phyloP scores from a whole-genome alignment of 768 basidiomycete genomes.

The Pilatotrama ljubarskyi region DNA sequence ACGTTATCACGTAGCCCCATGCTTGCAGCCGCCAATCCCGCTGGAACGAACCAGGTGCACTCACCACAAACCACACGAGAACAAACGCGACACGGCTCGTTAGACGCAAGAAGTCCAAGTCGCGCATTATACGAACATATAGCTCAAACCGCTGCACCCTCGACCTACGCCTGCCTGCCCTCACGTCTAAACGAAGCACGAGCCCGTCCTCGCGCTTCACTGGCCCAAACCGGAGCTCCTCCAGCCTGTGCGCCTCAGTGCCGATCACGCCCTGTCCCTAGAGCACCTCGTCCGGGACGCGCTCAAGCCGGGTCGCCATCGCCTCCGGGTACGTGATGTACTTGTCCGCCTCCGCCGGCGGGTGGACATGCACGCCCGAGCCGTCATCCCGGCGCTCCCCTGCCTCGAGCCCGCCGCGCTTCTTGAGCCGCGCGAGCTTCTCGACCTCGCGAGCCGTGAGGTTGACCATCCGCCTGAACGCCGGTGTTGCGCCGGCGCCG shows the following conservation, averaged over 20 bases:
- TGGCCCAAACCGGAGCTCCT: slow-evolving; percentile 35
- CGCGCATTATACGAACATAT: slow-evolving; percentile 9
- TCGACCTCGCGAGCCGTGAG: slow-evolving; percentile 67
- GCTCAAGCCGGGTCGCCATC: slow-evolving; percentile 71
- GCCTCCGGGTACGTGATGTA: slow-evolving; percentile 75
- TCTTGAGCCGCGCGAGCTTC: slow-evolving; percentile 55
- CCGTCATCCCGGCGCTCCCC: slow-evolving; percentile 66
- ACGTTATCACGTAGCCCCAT: too few relatives aligned
- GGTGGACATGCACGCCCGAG: slow-evolving; percentile 73
- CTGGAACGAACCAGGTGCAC: too few relatives aligned
- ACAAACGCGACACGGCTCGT: too few relatives aligned
- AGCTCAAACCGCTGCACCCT: background rate
- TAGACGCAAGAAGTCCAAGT: too few relatives aligned
- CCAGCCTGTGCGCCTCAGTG: slow-evolving; percentile 34
- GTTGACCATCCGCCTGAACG: slow-evolving; percentile 65
- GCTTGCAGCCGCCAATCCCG: too few relatives aligned
- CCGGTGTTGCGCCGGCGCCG: slow-evolving; percentile 15
- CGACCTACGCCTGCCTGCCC: background rate
- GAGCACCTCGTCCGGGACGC: slow-evolving; percentile 43
- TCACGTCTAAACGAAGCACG: background rate
- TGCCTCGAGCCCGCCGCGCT: slow-evolving; percentile 40
- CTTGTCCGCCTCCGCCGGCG: slow-evolving; percentile 55
- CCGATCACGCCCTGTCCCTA: slow-evolving; percentile 37
- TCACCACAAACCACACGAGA: too few relatives aligned
- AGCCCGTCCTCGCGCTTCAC: slow-evolving; percentile 8